A percentile compares a stretch with the other conserved stretches of the same genome.
Conservation (phyloP, 768 basidiomycete genomes). For the Lactarius tabidus region DNA sequence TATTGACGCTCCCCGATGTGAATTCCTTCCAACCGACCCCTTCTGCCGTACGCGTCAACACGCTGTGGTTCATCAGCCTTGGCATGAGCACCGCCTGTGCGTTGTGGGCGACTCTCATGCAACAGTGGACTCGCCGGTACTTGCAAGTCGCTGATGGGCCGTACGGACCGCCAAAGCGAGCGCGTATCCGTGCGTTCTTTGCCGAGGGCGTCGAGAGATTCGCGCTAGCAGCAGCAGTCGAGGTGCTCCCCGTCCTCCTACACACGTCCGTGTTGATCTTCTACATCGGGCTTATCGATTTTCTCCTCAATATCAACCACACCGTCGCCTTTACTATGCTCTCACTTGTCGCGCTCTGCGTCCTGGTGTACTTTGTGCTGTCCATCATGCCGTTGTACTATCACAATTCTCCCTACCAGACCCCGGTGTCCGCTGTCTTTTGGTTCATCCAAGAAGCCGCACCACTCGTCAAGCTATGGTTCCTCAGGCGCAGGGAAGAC, state of each 20-base stretch:
- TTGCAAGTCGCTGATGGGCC: constrained; percentile 17
- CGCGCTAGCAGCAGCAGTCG: constrained; percentile 15
- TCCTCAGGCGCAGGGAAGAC: not conserved
- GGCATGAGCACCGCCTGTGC: constrained; percentile 17
- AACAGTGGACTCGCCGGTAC: constrained; percentile 23
- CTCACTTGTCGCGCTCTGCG: not conserved
- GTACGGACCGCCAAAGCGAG: constrained; percentile 18
- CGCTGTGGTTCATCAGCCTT: constrained; percentile 22
- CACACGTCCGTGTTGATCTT: constrained; percentile 23
- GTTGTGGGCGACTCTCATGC: constrained; percentile 23
- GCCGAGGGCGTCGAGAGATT: constrained; percentile 17
- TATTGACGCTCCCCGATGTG: not conserved
- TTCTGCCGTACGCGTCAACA: constrained; percentile 19
- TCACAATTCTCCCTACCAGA: constrained; percentile 21
- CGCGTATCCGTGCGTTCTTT: constrained; percentile 21
- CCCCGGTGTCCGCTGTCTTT: constrained; percentile 16
- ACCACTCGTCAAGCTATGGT: constrained; percentile 10
- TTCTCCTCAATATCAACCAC: constrained; percentile 16
- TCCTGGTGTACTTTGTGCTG: constrained; percentile 8
- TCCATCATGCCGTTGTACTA: constrained; percentile 17
- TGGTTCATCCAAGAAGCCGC: constrained; percentile 7
- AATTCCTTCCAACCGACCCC: constrained; percentile 1
- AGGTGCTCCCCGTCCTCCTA: constrained; percentile 22
- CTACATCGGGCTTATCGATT: constrained; percentile 21
- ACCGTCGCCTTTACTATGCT: constrained; percentile 11